Base-by-base conservation (phyloP, 2,329 filamentous ascomycete species). In the Dryadomyces quercivorus region DNA sequence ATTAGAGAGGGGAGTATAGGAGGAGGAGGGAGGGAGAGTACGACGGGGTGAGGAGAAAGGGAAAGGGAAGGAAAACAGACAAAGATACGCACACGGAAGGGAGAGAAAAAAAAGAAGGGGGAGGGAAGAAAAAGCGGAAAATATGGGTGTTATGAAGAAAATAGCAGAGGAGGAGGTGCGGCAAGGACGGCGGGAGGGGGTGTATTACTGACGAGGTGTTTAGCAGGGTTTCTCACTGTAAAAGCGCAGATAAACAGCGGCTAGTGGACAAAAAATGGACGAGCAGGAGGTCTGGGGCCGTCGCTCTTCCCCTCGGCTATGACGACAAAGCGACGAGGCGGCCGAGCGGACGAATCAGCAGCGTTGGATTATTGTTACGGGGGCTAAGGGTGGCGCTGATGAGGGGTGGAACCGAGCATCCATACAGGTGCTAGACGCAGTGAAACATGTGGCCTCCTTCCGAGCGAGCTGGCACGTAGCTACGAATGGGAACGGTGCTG, bases 151-250 rank as follows among this genome's bases (percentile, higher is more conserved):
- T 42, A 45, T 36, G 38, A 54, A 50, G 50, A 50, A 54, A 60
- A 56, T 55, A 52, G 38, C 50, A 46, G 45, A 54, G 52, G 45
- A 50, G 31, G 51, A 44, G 54, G 53, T 56, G 55, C 50, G 55
- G 58, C 53, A 55, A 54, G 21, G 22, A 50, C 50, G 43, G 57
- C 48, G 45, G 55, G 38, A 46, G 42, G 54, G 18, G 47, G 31
- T 5, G 42, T 44, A 20, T 16, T 42, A 50, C 42, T 34, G 38
- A 56, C 54, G 67, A 68, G 65, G 66, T 65, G 63, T 64, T 64
- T 63, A 63, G 60, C 56, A 63, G 62, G 65, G 36, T 13, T 40
- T 40, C 65, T 3, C 47, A 45, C 42, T 50, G 52, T 53, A 56
- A 55, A 57, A 22, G 46, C 50, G 40, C 51, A 53, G 53, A 59